Percentiles rank a stretch among this genome's conserved stretches.
phyloP scores from a whole-genome alignment of 306 rosid species.

The Quercus suber region DNA sequence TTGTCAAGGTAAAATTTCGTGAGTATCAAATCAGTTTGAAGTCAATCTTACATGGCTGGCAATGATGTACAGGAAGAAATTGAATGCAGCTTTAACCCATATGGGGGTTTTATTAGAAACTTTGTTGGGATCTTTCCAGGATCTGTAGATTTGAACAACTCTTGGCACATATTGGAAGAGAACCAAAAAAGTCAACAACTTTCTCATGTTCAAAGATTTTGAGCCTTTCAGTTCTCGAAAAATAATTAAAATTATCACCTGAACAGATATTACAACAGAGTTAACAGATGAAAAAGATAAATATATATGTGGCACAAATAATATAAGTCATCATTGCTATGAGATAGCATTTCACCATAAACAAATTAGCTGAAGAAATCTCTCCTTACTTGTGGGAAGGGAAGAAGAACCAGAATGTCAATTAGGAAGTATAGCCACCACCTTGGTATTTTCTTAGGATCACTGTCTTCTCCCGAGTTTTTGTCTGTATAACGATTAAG shows the following conservation, averaged over 20 bases:
- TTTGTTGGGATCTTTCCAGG: conserved; percentile 82
- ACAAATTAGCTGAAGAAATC: neutral
- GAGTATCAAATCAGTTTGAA: too few species aligned
- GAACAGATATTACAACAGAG: conserved; percentile 35
- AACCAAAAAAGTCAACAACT: conserved; percentile 68
- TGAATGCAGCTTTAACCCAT: conserved; percentile 64
- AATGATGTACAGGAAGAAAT: conserved; percentile 49
- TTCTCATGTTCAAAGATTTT: conserved; percentile 53
- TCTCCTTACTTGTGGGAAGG: conserved; percentile 76
- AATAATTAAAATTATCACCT: conserved; percentile 68
- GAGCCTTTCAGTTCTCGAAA: conserved; percentile 64
- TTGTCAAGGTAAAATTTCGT: too few species aligned
- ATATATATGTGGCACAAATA: neutral
- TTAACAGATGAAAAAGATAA: neutral
- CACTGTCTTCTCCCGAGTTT: conserved; percentile 32
- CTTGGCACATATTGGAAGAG: conserved; percentile 81
- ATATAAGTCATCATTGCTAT: neutral
- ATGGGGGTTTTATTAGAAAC: conserved; percentile 63
- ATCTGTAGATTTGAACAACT: conserved; percentile 62
- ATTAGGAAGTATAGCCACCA: conserved; percentile 67
- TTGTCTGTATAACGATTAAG: conserved; percentile 80
- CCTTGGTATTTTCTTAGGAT: too few species aligned
- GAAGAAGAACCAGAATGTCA: conserved; percentile 91
- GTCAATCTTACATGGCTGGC: conserved; percentile 12
- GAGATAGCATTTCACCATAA: neutral